Conservation (phyloP, 2,329 filamentous ascomycete genomes). For the Aureobasidium vineae region DNA sequence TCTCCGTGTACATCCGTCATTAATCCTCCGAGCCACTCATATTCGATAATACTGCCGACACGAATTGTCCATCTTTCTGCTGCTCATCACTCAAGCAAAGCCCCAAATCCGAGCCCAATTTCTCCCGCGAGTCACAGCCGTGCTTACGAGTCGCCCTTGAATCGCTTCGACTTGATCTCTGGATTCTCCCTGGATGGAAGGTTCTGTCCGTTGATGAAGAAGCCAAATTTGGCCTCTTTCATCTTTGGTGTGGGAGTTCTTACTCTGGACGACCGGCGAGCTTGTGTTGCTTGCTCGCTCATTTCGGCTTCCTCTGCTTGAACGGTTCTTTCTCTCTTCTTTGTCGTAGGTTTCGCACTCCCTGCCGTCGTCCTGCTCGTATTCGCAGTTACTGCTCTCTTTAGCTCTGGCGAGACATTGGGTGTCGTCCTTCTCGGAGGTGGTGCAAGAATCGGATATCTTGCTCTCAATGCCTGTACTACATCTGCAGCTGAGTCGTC, state of each 20-base stretch:
- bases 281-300: not conserved
- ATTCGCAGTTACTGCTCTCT: not conserved
- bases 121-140: not conserved
- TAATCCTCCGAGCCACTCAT: not conserved
- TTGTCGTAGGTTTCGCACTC: not conserved
- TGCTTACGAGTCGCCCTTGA: not conserved
- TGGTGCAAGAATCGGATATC: not conserved
- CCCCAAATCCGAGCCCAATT: not conserved
- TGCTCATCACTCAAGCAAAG: not conserved
- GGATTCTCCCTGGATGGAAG: conserved; percentile 12
- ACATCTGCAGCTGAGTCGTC: not conserved
- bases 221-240: conserved; percentile 1
- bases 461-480: not conserved
- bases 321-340: conserved; percentile 5
- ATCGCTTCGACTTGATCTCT: conserved; percentile 10
- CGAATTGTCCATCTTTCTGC: not conserved
- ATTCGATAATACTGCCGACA: not conserved
- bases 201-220: conserved; percentile 1
- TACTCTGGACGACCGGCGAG: not conserved
- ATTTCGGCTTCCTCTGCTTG: not conserved
- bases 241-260: conserved; percentile 9
- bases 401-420: not conserved
- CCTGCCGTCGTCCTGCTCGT: not conserved
- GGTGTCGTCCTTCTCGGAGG: not conserved
- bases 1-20: not conserved